Evolutionary conservation across 192 early-diverging fungal genomes (phyloP).

Genomic region (Phycomyces nitens): DNA sequence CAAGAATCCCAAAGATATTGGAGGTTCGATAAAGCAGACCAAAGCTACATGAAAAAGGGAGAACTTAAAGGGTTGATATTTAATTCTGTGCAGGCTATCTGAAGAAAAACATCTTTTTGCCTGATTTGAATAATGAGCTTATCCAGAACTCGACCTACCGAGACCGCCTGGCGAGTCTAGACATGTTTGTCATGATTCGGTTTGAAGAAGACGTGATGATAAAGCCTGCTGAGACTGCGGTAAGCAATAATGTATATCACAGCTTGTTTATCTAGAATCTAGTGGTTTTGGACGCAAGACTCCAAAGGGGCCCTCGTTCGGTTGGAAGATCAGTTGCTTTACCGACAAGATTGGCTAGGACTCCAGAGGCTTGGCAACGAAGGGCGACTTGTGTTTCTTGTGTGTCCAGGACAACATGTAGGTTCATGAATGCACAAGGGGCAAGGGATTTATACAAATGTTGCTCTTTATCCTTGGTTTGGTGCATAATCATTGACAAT

Average conservation of each 20-base stretch:
- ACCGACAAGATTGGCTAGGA: conserved; percentile 70
- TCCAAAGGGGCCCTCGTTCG: conserved; percentile 46
- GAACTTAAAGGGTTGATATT: conserved; percentile 8
- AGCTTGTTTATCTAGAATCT: not conserved
- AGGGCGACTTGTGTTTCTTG: conserved; percentile 43
- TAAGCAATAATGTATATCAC: conserved; percentile 23
- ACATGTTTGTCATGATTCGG: conserved; percentile 77
- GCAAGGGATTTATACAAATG: not conserved
- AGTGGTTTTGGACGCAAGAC: conserved; percentile 75
- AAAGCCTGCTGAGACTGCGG: conserved; percentile 55
- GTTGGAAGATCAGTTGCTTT: conserved; percentile 55
- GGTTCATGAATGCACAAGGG: conserved; percentile 2
- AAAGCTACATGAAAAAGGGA: conserved; percentile 1
- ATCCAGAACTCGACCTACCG: conserved; percentile 58
- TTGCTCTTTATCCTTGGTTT: not conserved
- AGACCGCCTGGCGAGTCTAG: conserved; percentile 54
- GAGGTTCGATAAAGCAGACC: conserved; percentile 6
- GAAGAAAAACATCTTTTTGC: conserved; percentile 77
- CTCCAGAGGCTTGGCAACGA: conserved; percentile 51
- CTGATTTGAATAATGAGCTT: conserved; percentile 83
- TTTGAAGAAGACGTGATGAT: conserved; percentile 81
- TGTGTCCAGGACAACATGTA: conserved; percentile 53
- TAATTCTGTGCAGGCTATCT: conserved; percentile 67
- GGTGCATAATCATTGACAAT: conserved; percentile 1
- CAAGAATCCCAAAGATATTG: conserved; percentile 49